Conservation (phyloP, 768 basidiomycete species). For the Psilocybe azurescens region DNA sequence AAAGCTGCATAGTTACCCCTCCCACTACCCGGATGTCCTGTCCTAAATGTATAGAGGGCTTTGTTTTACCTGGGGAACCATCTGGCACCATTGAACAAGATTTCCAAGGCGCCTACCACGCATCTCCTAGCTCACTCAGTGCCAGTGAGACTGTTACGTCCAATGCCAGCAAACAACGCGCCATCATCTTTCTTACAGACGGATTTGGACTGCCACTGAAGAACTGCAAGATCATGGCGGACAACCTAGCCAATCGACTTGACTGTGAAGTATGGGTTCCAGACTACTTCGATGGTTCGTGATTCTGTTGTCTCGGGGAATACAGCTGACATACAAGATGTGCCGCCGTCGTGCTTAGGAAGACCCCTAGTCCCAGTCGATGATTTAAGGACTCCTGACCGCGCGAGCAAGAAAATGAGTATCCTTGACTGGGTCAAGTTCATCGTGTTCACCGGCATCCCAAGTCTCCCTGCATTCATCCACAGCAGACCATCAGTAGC, state of each 20-base stretch:
- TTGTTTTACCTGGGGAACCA: constrained; percentile 48
- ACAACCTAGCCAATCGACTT: constrained; percentile 46
- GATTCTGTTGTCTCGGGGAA: neutral
- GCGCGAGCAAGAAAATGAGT: constrained; percentile 37
- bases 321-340: no score
- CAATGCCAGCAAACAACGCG: constrained; percentile 27
- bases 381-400: constrained; percentile 33
- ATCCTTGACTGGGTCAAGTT: constrained; percentile 36
- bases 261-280: constrained; percentile 63
- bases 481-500: constrained; percentile 37
- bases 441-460: constrained; percentile 27
- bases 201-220: constrained; percentile 56
- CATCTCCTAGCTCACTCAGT: constrained; percentile 23
- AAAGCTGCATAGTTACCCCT: no score
- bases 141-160: constrained; percentile 12
- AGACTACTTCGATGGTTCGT: constrained; percentile 54
- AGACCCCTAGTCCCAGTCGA: constrained; percentile 33
- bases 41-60: constrained; percentile 50
- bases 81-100: constrained; percentile 40
- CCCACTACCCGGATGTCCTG: constrained; percentile 33
- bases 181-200: constrained; percentile 56
- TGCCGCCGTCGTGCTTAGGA: constrained; percentile 25
- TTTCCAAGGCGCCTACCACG: constrained; percentile 46
- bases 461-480: constrained; percentile 35
- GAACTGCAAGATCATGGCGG: constrained; percentile 59